Base-by-base conservation (phyloP, 2,329 filamentous ascomycete species). In the Pseudogymnoascus sp. region DNA sequence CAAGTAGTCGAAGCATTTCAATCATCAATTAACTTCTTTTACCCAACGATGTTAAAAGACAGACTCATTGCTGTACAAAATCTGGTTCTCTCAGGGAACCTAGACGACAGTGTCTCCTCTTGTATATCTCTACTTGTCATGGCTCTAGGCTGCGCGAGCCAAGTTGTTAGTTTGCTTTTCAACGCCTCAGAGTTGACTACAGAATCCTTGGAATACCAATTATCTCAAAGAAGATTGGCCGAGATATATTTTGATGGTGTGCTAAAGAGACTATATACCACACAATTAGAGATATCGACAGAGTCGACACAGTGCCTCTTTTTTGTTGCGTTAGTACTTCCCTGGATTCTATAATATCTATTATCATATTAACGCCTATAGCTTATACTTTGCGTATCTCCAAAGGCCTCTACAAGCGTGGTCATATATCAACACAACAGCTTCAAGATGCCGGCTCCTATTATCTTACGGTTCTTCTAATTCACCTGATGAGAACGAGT, bases 351-450 rank as follows among this genome's bases (percentile, higher is more conserved):
- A 0, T 28, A 9, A 9, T n/a, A n/a, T n/a, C n/a, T n/a, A n/a
- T n/a, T n/a, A 44, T 23, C 53, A 21, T 42, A 9, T 17, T 62
- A 13, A 62, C 21, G 28, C n/a, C 5, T 17, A 11, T 62, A 78
- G 79, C 0, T 64, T 83, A 1, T 83, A 82, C 65, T 82, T 80
- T 64, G 79, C 79, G 0, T 83, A 79, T 33, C 69, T 82, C 0
- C 76, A 80, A 2, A 71, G 80, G 1, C 81, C 81, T 0, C 71
- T 83, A 1, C 81, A 82, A 63, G 80, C 80, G 0, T 82, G 81
- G 80, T 78, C 80, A 36, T 80, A 80, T 62, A 77, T 83, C 61
- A 79, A 76, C 59, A 75, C 78, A 0, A 77, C 79, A 0, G 79
- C 81, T 0, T 76, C 79, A 0, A 80, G 82, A 66, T 82, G 80